These are phyloP conservation scores for Cystobasidium tubakii DNA, from an alignment of 768 basidiomycete genomes.

Conservation along the genomic window DNA sequence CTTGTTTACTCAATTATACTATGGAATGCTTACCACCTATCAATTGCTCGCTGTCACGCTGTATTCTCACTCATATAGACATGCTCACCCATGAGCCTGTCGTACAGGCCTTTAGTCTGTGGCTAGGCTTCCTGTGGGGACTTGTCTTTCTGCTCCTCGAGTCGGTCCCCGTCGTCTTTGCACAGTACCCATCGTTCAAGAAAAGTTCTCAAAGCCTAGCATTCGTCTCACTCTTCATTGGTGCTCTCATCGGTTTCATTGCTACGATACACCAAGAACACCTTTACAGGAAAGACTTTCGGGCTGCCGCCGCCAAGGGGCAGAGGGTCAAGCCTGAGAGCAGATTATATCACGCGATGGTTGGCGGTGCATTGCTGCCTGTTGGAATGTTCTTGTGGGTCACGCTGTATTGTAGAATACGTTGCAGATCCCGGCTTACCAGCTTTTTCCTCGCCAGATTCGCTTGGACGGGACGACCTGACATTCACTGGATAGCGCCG, in stretches of 20 bases:
- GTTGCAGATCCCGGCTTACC: background rate
- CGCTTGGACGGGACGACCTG: constrained; percentile 29
- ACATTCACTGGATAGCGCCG: constrained; percentile 31
- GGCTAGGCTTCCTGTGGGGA: constrained; percentile 31
- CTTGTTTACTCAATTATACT: too few species aligned
- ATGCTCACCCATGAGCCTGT: constrained; percentile 26
- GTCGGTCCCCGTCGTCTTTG: constrained; percentile 30
- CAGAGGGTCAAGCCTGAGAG: constrained; percentile 29
- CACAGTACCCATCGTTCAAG: constrained; percentile 15
- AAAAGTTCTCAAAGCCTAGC: constrained; percentile 9
- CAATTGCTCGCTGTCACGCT: too few species aligned
- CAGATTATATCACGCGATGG: constrained; percentile 30
- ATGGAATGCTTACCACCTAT: too few species aligned
- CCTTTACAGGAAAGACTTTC: constrained; percentile 8
- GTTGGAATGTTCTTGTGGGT: constrained; percentile 25
- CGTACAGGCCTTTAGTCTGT: constrained; percentile 22
- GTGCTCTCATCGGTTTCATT: background rate
- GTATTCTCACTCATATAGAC: constrained; percentile 10
- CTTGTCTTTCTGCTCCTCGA: constrained; percentile 22
- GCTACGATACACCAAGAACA: constrained; percentile 23
- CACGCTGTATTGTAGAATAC: background rate
- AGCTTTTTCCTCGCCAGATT: background rate
- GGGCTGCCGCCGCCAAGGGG: background rate
- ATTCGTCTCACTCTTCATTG: constrained; percentile 21
- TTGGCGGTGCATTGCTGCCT: constrained; percentile 21